phyloP scores from a whole-genome alignment of 2,329 filamentous ascomycete genomes.

The Pseudogymnoascus pannorum region DNA sequence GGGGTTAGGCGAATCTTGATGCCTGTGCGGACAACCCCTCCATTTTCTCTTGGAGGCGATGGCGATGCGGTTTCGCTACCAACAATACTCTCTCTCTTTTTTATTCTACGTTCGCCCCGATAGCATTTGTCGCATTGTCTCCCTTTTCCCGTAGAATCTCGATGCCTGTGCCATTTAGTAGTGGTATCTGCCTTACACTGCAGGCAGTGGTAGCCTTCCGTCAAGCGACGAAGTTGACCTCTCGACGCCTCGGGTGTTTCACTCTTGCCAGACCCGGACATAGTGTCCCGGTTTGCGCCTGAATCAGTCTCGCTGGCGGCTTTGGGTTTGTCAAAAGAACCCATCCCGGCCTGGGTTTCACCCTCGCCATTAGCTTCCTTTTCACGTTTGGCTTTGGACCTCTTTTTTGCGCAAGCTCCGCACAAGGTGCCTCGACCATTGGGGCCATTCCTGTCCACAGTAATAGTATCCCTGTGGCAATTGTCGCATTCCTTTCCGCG shows the following conservation, averaged over 20 bases:
- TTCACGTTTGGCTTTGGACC: neutral
- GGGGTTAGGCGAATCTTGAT: neutral
- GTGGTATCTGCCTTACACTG: neutral
- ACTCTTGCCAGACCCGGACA: neutral
- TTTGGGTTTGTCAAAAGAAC: neutral
- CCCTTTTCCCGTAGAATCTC: neutral
- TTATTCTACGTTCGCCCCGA: neutral
- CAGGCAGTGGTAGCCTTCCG: neutral
- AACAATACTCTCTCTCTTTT: neutral
- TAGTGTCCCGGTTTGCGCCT: neutral
- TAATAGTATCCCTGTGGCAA: no score
- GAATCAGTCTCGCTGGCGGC: neutral
- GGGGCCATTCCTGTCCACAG: no score
- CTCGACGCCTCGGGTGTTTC: neutral
- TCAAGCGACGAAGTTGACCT: neutral
- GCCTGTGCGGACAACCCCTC: neutral
- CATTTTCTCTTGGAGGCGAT: neutral
- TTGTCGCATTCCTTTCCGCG: no score
- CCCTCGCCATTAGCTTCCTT: neutral
- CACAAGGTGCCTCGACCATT: no score
- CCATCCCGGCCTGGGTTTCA: neutral
- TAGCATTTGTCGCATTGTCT: neutral
- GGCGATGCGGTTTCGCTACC: neutral
- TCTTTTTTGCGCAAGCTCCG: no score
- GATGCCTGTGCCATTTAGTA: neutral